Percentiles rank a stretch among this genome's conserved stretches.
Conservation (phyloP, 176 grass and related monocot genomes). For the Carex kokanica region DNA sequence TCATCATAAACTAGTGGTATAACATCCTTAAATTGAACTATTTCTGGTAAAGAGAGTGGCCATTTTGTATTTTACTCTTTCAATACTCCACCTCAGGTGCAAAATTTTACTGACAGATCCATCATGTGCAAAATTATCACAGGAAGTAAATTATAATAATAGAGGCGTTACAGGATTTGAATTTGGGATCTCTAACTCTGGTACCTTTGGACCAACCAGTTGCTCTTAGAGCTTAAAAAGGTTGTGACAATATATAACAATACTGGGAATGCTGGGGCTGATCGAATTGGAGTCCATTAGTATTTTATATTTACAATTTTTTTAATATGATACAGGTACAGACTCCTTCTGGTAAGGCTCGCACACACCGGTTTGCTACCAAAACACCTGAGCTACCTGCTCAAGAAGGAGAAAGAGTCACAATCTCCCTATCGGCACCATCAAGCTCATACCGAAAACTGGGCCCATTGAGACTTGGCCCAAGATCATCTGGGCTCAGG, state of each 20-base stretch:
- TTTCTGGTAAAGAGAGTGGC: not conserved
- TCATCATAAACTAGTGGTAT: not conserved
- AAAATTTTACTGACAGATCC: not conserved
- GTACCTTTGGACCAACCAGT: not conserved
- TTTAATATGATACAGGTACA: conserved; percentile 48
- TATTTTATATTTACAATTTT: conserved; percentile 9
- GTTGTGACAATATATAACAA: not conserved
- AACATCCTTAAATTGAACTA: not conserved
- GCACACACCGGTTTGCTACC: conserved; percentile 78
- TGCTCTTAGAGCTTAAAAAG: not conserved
- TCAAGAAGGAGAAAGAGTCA: conserved; percentile 93
- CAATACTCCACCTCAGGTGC: not conserved
- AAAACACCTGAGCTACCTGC: conserved; percentile 70
- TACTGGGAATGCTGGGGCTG: not conserved
- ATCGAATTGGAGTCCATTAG: not conserved
- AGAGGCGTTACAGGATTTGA: not conserved
- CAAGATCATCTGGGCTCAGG: conserved; percentile 51
- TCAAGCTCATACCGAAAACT: conserved; percentile 60
- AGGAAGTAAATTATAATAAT: not conserved
- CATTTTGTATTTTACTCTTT: not conserved
- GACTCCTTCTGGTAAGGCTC: conserved; percentile 71
- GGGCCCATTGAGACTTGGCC: conserved; percentile 61
- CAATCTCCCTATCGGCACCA: conserved; percentile 74
- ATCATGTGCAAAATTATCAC: not conserved
- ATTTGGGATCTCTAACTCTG: not conserved